These are phyloP conservation scores for Agaricus blazei DNA, from an alignment of 768 basidiomycete species.

Conservation along the genomic window DNA sequence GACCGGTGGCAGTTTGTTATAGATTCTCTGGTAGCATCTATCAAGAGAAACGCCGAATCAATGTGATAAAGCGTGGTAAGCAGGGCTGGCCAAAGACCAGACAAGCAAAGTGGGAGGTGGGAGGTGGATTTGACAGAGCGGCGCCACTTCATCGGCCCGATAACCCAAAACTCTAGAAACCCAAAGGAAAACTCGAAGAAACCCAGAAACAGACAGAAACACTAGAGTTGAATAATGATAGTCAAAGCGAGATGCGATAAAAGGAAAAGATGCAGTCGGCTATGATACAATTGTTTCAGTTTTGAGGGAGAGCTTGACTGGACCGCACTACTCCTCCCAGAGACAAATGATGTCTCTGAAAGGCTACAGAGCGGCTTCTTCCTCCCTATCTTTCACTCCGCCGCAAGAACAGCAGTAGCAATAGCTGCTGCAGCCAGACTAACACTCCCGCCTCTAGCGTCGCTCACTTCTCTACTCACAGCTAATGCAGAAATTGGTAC, in stretches of 20 bases:
- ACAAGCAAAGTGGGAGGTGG: constrained; percentile 1
- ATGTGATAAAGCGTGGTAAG: background rate
- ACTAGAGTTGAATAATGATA: constrained; percentile 11
- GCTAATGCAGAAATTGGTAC: too few species aligned
- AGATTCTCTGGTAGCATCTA: too few species aligned
- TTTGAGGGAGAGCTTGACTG: background rate
- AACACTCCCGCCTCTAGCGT: too few species aligned
- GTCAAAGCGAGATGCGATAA: constrained; percentile 6
- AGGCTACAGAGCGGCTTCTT: too few species aligned
- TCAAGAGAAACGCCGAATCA: too few species aligned
- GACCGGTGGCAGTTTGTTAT: too few species aligned
- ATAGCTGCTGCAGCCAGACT: too few species aligned
- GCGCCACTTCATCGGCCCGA: background rate
- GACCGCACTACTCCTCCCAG: too few species aligned
- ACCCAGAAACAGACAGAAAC: constrained; percentile 6
- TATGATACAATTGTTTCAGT: constrained; percentile 12
- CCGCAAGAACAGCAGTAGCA: too few species aligned
- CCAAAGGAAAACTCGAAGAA: background rate
- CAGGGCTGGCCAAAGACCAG: constrained; percentile 1
- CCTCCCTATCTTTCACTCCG: too few species aligned
- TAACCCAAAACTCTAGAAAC: constrained; percentile 8
- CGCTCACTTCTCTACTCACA: too few species aligned
- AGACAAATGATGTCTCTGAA: too few species aligned
- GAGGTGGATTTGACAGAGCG: constrained; percentile 1
- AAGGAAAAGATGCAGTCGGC: constrained; percentile 8